Base-by-base conservation (phyloP, 2,329 filamentous ascomycete species). In the Fonsecaea erecta region DNA sequence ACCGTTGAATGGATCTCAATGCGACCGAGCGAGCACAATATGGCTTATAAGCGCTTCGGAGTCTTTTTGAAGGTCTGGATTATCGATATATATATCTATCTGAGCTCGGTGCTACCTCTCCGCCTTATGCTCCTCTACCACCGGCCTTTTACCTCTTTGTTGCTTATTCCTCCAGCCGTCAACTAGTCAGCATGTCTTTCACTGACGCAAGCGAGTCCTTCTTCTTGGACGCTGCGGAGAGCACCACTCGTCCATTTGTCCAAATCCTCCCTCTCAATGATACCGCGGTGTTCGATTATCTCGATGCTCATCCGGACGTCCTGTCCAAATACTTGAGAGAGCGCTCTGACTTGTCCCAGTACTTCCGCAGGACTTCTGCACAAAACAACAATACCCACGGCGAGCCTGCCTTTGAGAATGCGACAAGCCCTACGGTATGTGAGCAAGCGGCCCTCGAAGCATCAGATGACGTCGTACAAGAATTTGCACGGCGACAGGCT, bases 231-330 rank as follows among this genome's bases (percentile, higher is more conserved):
- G 56, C 63, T 21, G 34, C 28, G n/a, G 60, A 56, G 18, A 65
- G 56, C 21, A 59, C 30, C 3, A 24, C 11, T 40, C 26, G 26
- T 6, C 63, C 56, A n/a, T 24, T 61, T 28, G 55, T 65, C 55
- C 28, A 60, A 18, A 54, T 61, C 18, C 34, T 63, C 32, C 60
- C 63, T 26, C 52, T 65, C 21, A 62, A 59, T 16, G 56, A 63
- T 14, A 51, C 1, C 24, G 56, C 61, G 21, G 56, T 64, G 5
- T 66, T 59, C 30, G 35, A 60, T 7, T 68, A 64, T 40, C 63
- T 68, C 26, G 66, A 68, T 56, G 61, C 56, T 6, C 62, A 68
- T 32, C 66, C 60, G 30, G 60, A 64, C 26, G 48, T 26, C 18
- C 52, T 64, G 18, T 16, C 24, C 21, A 62, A 35, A n/a, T 68